Evolutionary conservation across 2,329 filamentous ascomycete species (phyloP).

Genomic region (Trichoderma simmonsii): DNA sequence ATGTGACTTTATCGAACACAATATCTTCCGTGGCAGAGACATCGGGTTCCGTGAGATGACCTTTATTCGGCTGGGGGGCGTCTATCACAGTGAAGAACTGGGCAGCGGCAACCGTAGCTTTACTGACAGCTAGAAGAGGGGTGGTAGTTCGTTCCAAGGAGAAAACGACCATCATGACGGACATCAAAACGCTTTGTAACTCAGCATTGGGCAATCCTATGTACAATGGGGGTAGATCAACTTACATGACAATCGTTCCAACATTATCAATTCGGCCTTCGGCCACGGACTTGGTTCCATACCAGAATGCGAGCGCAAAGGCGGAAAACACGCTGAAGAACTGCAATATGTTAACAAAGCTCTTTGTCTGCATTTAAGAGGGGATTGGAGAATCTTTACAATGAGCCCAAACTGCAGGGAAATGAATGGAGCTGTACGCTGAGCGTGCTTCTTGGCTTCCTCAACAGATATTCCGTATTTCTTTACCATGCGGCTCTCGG

Average conservation of each 20-base stretch:
- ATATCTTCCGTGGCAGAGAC: conserved; percentile 40
- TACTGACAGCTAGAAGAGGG: conserved; percentile 56
- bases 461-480: conserved; percentile 55
- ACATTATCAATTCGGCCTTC: conserved; percentile 47
- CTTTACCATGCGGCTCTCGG: conserved; percentile 51
- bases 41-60: conserved; percentile 36
- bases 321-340: conserved; percentile 53
- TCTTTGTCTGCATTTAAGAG: neutral
- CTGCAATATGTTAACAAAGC: conserved; percentile 26
- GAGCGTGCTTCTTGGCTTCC: conserved; percentile 50
- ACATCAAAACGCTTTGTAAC: conserved; percentile 46
- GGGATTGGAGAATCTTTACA: conserved; percentile 26
- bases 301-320: conserved; percentile 62
- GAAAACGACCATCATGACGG: conserved; percentile 56
- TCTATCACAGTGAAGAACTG: conserved; percentile 57
- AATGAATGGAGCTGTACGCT: conserved; percentile 48
- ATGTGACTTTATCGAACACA: conserved; percentile 60
- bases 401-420: conserved; percentile 53
- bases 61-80: conserved; percentile 39
- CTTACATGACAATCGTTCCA: conserved; percentile 55
- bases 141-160: conserved; percentile 56
- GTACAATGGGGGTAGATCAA: neutral
- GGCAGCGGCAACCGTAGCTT: conserved; percentile 55
- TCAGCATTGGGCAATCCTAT: conserved; percentile 13
- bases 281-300: conserved; percentile 50